A percentile compares a stretch with the other conserved stretches of the same genome.
These are phyloP conservation scores for Dysphania ambrosioides DNA, from an alignment of 148 eudicot species.

Conservation along the genomic window DNA sequence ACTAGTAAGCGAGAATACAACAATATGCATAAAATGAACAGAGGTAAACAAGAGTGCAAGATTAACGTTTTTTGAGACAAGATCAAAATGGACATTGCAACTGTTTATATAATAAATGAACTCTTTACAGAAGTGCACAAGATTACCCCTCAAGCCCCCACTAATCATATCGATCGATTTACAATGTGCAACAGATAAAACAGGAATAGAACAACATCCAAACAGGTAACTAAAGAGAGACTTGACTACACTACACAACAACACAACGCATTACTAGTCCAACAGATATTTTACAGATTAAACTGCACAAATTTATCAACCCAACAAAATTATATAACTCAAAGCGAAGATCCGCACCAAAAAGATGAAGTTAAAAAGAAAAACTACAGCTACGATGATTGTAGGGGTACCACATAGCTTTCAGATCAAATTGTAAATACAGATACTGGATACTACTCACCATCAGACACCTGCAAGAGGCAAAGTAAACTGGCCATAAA, in stretches of 20 bases:
- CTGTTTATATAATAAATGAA: neutral
- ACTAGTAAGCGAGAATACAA: neutral
- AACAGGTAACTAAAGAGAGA: no score
- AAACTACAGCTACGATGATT: neutral
- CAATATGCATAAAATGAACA: neutral
- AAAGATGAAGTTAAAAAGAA: neutral
- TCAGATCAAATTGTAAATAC: neutral
- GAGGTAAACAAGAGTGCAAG: neutral
- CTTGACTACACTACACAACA: neutral
- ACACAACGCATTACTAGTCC: neutral
- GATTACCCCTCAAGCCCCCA: neutral
- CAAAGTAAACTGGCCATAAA: constrained; percentile 20
- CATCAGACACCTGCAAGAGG: constrained; percentile 11
- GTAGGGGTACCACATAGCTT: neutral
- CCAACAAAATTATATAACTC: neutral
- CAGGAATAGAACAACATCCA: no score
- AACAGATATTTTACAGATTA: neutral
- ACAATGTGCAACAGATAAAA: no score
- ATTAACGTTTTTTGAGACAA: neutral
- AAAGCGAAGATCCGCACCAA: neutral
- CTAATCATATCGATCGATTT: neutral
- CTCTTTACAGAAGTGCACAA: neutral
- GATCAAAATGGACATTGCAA: neutral
- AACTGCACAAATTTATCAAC: neutral
- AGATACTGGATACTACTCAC: neutral